phyloP scores from a whole-genome alignment of 169 alveolate species.

The Plasmodium adleri region DNA sequence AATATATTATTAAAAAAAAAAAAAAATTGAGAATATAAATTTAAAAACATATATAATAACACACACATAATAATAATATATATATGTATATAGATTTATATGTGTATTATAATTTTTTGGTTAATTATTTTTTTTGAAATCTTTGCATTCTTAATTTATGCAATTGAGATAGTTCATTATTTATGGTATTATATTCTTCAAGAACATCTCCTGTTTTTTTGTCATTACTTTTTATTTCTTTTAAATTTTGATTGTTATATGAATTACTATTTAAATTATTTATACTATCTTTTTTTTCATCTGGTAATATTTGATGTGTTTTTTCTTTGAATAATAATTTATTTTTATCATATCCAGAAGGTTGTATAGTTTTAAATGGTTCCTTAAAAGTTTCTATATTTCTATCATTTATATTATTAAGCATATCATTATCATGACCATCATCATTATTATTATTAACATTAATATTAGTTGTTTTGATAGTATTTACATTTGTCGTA shows the following conservation, averaged over 20 bases:
- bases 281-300: background rate
- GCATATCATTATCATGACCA: background rate
- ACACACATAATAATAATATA: conserved; percentile 2
- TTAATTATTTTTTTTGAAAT: conserved; percentile 22
- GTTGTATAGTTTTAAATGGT: too few species aligned
- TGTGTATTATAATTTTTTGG: background rate
- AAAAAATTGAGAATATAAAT: background rate
- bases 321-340: background rate
- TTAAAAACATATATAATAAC: background rate
- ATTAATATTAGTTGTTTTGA: too few species aligned
- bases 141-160: conserved; percentile 60
- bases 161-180: conserved; percentile 49
- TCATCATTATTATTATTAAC: background rate
- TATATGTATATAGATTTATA: background rate
- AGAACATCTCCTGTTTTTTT: background rate
- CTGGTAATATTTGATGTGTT: background rate
- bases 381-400: too few species aligned
- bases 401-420: background rate
- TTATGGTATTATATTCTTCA: conserved; percentile 40
- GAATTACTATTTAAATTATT: background rate
- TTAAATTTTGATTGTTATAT: background rate
- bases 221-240: background rate
- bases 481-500: background rate
- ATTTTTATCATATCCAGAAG: background rate
- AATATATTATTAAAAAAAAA: too few species aligned